Percentiles rank a stretch among this genome's conserved stretches.
Conservation (phyloP, 257 asterid genomes). For the Jasminum sambac region DNA sequence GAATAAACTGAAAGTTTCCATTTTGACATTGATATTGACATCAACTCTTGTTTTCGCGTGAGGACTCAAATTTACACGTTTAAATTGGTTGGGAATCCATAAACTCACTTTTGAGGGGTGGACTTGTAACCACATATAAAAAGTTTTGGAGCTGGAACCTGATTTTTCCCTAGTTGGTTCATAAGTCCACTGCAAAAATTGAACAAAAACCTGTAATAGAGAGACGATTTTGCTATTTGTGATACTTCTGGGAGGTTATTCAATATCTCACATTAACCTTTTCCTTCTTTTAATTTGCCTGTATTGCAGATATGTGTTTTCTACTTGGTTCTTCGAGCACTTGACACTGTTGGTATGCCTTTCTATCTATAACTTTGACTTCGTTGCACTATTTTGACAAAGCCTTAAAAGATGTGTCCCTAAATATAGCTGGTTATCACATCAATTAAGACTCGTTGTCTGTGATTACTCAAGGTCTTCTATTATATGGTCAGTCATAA, state of each 20-base stretch:
- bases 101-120: too few relatives aligned
- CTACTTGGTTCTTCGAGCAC: constrained; percentile 97
- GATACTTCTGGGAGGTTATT: neutral
- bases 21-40: too few relatives aligned
- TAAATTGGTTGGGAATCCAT: too few relatives aligned
- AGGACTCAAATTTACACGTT: too few relatives aligned
- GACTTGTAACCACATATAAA: too few relatives aligned
- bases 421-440: neutral
- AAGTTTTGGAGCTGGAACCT: too few relatives aligned
- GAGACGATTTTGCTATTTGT: neutral
- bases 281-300: neutral
- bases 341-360: constrained; percentile 94
- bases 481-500: neutral
- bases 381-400: neutral
- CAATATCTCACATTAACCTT: constrained; percentile 6
- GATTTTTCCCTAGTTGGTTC: too few relatives aligned
- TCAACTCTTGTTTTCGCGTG: too few relatives aligned
- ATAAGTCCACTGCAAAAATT: too few relatives aligned
- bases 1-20: too few relatives aligned
- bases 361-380: constrained; percentile 7
- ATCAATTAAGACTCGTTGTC: neutral
- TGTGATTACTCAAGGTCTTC: neutral
- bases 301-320: constrained; percentile 80
- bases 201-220: too few relatives aligned
- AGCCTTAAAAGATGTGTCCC: too few relatives aligned